phyloP scores from a whole-genome alignment of 106 monocot species.

The Chionographis japonica region DNA sequence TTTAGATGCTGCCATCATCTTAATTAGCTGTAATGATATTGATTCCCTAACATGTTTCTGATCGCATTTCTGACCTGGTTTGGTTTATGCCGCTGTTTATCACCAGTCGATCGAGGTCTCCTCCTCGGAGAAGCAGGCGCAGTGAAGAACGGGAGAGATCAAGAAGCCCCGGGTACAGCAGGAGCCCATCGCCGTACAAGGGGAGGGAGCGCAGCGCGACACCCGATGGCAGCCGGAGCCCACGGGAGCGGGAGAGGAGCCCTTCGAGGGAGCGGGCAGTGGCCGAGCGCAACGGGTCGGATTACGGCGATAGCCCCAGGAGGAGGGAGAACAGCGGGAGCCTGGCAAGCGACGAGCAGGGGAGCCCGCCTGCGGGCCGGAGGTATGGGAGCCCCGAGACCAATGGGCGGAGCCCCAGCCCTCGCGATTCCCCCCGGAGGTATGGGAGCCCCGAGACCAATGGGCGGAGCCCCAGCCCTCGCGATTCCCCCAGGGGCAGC shows the following conservation, averaged over 20 bases:
- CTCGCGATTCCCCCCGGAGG: neutral
- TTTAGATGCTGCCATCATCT: no score
- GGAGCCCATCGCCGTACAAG: slow-evolving; percentile 28
- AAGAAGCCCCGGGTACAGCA: slow-evolving; percentile 20
- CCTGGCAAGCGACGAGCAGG: slow-evolving; percentile 1
- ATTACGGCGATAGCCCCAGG: slow-evolving; percentile 35
- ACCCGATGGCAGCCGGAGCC: slow-evolving; percentile 31
- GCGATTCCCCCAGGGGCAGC: slow-evolving; percentile 8
- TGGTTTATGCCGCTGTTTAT: neutral
- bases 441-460: slow-evolving; percentile 14
- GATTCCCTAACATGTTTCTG: neutral
- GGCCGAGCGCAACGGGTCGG: slow-evolving; percentile 27
- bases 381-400: slow-evolving; percentile 12
- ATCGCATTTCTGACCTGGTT: no score
- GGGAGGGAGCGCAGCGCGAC: slow-evolving; percentile 22
- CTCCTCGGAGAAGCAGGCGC: slow-evolving; percentile 17
- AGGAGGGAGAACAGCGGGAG: slow-evolving; percentile 30
- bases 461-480: slow-evolving; percentile 1
- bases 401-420: slow-evolving; percentile 5
- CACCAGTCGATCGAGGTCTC: slow-evolving; percentile 33
- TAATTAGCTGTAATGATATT: no score
- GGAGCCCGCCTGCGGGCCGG: neutral
- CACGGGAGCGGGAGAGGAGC: slow-evolving; percentile 14
- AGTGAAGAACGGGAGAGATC: slow-evolving; percentile 24
- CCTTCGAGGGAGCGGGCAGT: slow-evolving; percentile 10